These are phyloP conservation scores for Backusella tuberculispora DNA, from an alignment of 192 early-diverging fungal genomes.

Conservation along the genomic window DNA sequence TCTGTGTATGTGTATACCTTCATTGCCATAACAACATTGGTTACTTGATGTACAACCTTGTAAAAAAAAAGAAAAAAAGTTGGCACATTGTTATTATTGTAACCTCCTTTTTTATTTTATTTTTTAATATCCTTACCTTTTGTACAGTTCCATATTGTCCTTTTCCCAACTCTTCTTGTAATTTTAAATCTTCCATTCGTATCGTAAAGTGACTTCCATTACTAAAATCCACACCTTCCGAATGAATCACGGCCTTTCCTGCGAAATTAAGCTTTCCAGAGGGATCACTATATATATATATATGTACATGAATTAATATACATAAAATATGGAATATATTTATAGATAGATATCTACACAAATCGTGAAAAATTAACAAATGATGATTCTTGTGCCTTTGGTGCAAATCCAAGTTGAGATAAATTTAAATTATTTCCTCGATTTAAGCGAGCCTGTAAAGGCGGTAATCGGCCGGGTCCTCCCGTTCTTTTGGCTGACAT, in stretches of 20 bases:
- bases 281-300: slow-evolving; percentile 1
- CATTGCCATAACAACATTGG: slow-evolving; percentile 88
- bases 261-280: neutral
- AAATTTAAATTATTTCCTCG: neutral
- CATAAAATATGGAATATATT: neutral
- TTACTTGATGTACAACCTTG: slow-evolving; percentile 76
- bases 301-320: neutral
- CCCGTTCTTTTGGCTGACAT: neutral
- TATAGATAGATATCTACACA: neutral
- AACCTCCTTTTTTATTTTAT: neutral
- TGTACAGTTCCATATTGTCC: slow-evolving; percentile 93
- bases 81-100: neutral
- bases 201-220: neutral
- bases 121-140: slow-evolving; percentile 46
- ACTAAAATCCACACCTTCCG: slow-evolving; percentile 1
- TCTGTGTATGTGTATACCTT: slow-evolving; percentile 49
- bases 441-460: neutral
- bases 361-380: slow-evolving; percentile 1
- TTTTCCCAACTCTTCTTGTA: slow-evolving; percentile 61
- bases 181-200: neutral
- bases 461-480: neutral
- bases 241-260: neutral
- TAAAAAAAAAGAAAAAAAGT: neutral
- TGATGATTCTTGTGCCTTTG: slow-evolving; percentile 4
- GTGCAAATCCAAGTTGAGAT: neutral